These are phyloP conservation scores for Spathaspora sp. DNA, from an alignment of 1,139 yeast species.

Conservation along the genomic window DNA sequence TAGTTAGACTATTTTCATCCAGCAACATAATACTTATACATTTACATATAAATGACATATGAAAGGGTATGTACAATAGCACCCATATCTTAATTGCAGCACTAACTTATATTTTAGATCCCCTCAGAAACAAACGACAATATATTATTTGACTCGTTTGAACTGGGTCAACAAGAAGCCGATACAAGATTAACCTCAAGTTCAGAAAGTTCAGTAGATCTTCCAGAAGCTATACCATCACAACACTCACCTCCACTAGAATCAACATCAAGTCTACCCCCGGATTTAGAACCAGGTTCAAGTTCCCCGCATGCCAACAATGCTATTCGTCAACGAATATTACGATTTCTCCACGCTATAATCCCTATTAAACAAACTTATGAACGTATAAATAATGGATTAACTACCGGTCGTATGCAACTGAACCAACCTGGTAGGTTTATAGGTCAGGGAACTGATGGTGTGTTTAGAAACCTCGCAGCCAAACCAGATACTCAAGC, in stretches of 20 bases:
- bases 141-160: neutral
- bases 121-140: neutral
- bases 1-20: neutral
- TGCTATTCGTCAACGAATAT: constrained; percentile 30
- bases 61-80: neutral
- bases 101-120: neutral
- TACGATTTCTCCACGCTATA: constrained; percentile 33
- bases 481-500: constrained; percentile 77
- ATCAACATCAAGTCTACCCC: constrained; percentile 7
- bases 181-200: neutral
- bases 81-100: neutral
- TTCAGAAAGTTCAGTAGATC: neutral
- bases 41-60: constrained; percentile 1
- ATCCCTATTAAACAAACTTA: constrained; percentile 46
- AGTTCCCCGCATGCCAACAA: constrained; percentile 9
- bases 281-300: constrained; percentile 9
- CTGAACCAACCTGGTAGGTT: constrained; percentile 45
- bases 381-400: constrained; percentile 44
- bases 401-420: constrained; percentile 47
- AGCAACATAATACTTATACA: no score
- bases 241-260: neutral
- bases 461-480: constrained; percentile 86
- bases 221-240: neutral
- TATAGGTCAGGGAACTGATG: constrained; percentile 69
- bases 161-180: neutral